These are phyloP conservation scores for Sugiyamaella castrensis DNA, from an alignment of 1,139 yeast species.

Conservation along the genomic window DNA sequence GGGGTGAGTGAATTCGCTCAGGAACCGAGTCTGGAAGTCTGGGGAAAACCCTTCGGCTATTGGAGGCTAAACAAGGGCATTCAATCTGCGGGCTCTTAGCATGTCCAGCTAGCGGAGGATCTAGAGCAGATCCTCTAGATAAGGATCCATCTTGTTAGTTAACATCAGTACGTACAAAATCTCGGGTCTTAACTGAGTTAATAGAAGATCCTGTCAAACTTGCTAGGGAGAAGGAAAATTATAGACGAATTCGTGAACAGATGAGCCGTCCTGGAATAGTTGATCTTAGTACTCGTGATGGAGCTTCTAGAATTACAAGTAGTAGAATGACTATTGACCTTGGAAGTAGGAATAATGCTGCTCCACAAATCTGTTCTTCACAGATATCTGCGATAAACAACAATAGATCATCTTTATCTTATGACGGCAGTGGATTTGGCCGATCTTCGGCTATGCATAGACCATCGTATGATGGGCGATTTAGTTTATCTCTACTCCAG, in stretches of 20 bases:
- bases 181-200: slow-evolving; percentile 30
- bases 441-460: neutral
- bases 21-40: neutral
- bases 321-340: slow-evolving; percentile 10
- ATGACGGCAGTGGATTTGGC: neutral
- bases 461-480: slow-evolving; percentile 6
- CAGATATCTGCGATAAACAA: too few relatives aligned
- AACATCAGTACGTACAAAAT: slow-evolving; percentile 33
- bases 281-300: slow-evolving; percentile 18
- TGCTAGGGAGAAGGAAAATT: slow-evolving; percentile 33
- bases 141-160: slow-evolving; percentile 12
- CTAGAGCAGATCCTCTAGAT: too few relatives aligned
- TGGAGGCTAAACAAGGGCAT: neutral
- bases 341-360: neutral
- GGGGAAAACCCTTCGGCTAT: neutral
- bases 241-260: slow-evolving; percentile 31
- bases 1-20: too few relatives aligned
- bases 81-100: too few relatives aligned
- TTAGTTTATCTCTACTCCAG: slow-evolving; percentile 13
- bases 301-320: neutral
- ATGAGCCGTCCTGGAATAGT: slow-evolving; percentile 35
- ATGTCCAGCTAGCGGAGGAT: neutral
- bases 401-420: neutral
- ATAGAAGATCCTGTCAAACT: slow-evolving; percentile 32
- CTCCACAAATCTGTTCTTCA: neutral